A percentile compares a stretch with the other conserved stretches of the same genome.
Conservation (phyloP, 345 rosid species). For the Camelina sativa region DNA sequence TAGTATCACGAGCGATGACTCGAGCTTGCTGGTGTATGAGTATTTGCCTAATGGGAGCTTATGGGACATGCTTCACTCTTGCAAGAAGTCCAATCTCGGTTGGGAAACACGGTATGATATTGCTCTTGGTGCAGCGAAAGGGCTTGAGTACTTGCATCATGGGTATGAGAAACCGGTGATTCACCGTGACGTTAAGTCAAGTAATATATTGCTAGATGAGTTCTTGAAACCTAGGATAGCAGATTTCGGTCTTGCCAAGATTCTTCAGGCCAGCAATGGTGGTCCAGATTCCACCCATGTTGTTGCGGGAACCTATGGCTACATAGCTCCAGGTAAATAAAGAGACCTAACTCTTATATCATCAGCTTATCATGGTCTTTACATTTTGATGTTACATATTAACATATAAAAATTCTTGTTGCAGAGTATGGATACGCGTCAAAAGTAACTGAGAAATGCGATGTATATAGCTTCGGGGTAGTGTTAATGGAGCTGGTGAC, state of each 20-base stretch:
- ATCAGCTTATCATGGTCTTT: constrained; percentile 1
- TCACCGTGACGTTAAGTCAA: constrained; percentile 87
- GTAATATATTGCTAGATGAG: constrained; percentile 86
- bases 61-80: constrained; percentile 81
- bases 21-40: constrained; percentile 89
- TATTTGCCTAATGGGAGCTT: constrained; percentile 89
- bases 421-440: constrained; percentile 88
- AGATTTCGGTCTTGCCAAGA: constrained; percentile 95
- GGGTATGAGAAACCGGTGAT: constrained; percentile 76
- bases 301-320: constrained; percentile 90
- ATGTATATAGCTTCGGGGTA: constrained; percentile 94
- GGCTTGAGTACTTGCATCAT: constrained; percentile 88
- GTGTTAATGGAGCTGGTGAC: constrained; percentile 90
- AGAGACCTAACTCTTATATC: neutral
- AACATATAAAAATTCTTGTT: constrained; percentile 10
- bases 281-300: constrained; percentile 69
- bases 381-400: neutral
- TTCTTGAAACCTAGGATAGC: constrained; percentile 88
- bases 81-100: constrained; percentile 67
- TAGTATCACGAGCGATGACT: constrained; percentile 91
- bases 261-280: constrained; percentile 56
- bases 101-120: constrained; percentile 88
- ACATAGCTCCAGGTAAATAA: constrained; percentile 96
- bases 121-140: constrained; percentile 83
- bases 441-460: constrained; percentile 86